Evolutionary conservation across 139 green algal species (phyloP), one percentile per base, ranked within the genome.

Genomic region (Micromonas pusilla): DNA sequence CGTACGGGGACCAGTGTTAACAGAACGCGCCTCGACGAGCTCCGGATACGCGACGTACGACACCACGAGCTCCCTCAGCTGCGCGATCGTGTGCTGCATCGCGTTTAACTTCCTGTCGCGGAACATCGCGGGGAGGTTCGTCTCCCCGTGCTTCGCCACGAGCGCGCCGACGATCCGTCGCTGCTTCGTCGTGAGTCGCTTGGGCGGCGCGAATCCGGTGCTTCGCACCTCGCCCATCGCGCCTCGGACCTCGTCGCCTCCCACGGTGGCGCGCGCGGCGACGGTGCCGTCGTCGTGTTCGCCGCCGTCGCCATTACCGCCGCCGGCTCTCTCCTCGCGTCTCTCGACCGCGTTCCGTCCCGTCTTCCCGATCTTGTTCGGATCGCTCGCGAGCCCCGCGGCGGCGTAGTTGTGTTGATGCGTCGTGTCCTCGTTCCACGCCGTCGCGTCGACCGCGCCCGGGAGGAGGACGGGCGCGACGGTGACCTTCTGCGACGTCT

Each of bases 111-210:
- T 80, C 1, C 23, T 73, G 6, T 80, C 75, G 25, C 23, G 30
- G 31, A 19, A 26, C 75, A 80, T 80, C 33, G 62, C 63, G n/a
- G 20, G 9, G 1, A 74, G 0, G 65, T 81, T 65, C n/a, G n/a
- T n/a, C 28, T 81, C 38, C 0, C 76, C 76, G 76, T 81, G 64
- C 23, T 52, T 68, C 3, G 45, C 39, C 20, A 81, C 31, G 28
- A 76, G 52, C 39, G 2, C 2, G 25, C 53, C 66, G 34, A 76
- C 45, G 25, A 73, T 53, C 28, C 57, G n/a, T 28, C 31, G n/a
- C 52, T 81, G 76, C 36, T 65, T 81, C 38, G 36, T 62, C 28
- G 76, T 81, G 30, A 81, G 52, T 19, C 65, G 34, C 33, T 70
- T 70, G 36, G 76, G 76, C 64, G 34, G 0, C 63, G 53, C 76